These are phyloP conservation scores for Tothia fuscella DNA, from an alignment of 2,329 filamentous ascomycete species.

Conservation along the genomic window DNA sequence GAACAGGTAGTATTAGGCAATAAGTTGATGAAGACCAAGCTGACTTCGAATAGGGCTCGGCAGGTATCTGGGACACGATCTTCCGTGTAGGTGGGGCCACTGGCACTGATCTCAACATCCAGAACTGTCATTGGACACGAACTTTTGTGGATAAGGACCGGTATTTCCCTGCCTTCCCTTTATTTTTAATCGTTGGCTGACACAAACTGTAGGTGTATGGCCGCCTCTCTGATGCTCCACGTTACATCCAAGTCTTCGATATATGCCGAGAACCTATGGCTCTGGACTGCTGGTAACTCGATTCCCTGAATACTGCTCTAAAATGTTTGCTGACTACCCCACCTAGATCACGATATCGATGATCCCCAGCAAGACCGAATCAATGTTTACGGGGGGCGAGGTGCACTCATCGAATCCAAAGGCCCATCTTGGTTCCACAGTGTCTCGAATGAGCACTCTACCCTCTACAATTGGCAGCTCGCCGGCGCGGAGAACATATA, in stretches of 20 bases:
- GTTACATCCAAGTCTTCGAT: conserved; percentile 47
- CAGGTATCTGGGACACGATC: conserved; percentile 78
- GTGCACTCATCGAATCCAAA: conserved; percentile 55
- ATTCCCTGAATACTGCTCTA: not conserved
- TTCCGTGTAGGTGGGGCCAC: conserved; percentile 70
- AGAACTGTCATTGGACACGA: too few species aligned
- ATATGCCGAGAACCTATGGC: conserved; percentile 85
- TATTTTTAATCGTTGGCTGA: conserved; percentile 65
- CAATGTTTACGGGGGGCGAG: conserved; percentile 77
- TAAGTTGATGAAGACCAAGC: conserved; percentile 90
- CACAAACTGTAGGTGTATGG: conserved; percentile 52
- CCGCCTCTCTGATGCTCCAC: conserved; percentile 46
- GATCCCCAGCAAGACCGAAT: conserved; percentile 58
- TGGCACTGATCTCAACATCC: conserved; percentile 53
- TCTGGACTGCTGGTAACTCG: conserved; percentile 68
- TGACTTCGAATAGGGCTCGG: conserved; percentile 41
- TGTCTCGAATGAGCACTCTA: conserved; percentile 51
- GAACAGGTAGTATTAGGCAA: conserved; percentile 63
- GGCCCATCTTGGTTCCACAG: conserved; percentile 39
- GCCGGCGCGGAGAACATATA: conserved; percentile 65
- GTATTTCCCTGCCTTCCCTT: too few species aligned
- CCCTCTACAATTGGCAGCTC: conserved; percentile 72
- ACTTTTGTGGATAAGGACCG: too few species aligned
- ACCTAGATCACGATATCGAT: conserved; percentile 71
- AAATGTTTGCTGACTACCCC: not conserved